Conservation (phyloP, 306 rosid species). For the Fagus crenata region DNA sequence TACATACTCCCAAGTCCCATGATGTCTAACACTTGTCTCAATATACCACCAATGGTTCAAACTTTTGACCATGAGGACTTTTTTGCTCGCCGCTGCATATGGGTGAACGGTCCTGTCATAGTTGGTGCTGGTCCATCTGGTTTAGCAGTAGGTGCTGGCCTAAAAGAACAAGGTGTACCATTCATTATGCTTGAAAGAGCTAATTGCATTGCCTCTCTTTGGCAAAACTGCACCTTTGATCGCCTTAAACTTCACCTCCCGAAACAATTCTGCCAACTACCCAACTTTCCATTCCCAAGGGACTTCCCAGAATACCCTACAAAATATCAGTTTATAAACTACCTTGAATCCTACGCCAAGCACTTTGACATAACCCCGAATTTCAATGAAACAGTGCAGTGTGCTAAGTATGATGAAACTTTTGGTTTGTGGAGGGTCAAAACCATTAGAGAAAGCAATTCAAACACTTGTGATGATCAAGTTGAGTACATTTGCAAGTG, state of each 20-base stretch:
- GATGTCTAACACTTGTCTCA: conserved; percentile 39
- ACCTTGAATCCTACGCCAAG: conserved; percentile 72
- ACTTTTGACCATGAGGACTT: conserved; percentile 40
- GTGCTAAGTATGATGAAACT: conserved; percentile 80
- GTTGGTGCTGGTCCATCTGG: conserved; percentile 95
- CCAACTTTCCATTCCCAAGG: conserved; percentile 71
- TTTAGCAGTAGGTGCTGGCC: conserved; percentile 76
- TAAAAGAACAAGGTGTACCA: conserved; percentile 77
- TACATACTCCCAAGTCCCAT: background rate
- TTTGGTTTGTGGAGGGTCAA: conserved; percentile 82
- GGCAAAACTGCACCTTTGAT: conserved; percentile 77
- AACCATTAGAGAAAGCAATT: conserved; percentile 30
- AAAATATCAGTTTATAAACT: conserved; percentile 71
- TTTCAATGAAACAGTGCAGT: conserved; percentile 87
- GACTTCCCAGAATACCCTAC: conserved; percentile 80
- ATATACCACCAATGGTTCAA: conserved; percentile 46
- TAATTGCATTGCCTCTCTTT: conserved; percentile 84
- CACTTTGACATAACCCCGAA: conserved; percentile 68
- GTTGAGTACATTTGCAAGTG: conserved; percentile 89
- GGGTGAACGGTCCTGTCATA: conserved; percentile 87
- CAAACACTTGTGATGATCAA: conserved; percentile 33
- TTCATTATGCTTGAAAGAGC: conserved; percentile 73
- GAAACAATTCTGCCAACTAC: conserved; percentile 75
- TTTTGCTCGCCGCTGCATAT: conserved; percentile 53
- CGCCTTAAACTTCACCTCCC: conserved; percentile 96